These are phyloP conservation scores for Penicillium robsamsonii DNA, from an alignment of 495 filamentous ascomycete genomes.

Conservation along the genomic window DNA sequence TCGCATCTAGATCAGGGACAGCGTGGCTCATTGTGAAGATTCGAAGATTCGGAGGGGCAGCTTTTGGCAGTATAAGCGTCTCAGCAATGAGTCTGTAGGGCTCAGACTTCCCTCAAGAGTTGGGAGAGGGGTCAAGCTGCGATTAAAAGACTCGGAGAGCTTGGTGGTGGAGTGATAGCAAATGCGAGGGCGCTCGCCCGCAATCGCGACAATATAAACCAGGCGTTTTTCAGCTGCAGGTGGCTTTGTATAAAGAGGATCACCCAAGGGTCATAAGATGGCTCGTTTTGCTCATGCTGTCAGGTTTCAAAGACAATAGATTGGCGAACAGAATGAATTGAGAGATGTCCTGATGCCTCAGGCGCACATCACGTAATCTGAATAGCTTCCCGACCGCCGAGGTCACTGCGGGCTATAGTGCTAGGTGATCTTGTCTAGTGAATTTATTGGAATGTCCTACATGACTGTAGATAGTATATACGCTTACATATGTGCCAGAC, in stretches of 20 bases:
- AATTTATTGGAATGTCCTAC: neutral
- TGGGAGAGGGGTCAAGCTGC: neutral
- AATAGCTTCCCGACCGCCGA: neutral
- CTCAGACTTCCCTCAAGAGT: neutral
- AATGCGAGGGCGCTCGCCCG: slow-evolving; percentile 10
- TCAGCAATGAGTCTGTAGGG: neutral
- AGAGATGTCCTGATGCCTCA: slow-evolving; percentile 15
- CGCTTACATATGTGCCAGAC: neutral
- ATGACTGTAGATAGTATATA: neutral
- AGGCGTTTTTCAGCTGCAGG: neutral
- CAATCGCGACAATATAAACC: slow-evolving; percentile 3
- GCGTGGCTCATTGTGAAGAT: slow-evolving; percentile 40
- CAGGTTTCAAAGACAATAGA: slow-evolving; percentile 16
- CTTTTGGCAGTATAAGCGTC: neutral
- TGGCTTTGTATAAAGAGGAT: neutral
- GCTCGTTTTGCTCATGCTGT: slow-evolving; percentile 9
- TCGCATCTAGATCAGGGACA: slow-evolving; percentile 46
- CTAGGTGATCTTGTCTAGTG: neutral
- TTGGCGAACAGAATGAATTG: slow-evolving; percentile 11
- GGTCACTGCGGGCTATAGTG: neutral
- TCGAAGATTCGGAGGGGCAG: neutral
- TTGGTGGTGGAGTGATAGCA: slow-evolving; percentile 5
- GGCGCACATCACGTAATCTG: slow-evolving; percentile 18
- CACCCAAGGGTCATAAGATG: slow-evolving; percentile 2
- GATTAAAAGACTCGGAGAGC: slow-evolving; percentile 9